Base-by-base conservation (phyloP, 768 basidiomycete genomes). In the Suillus hirtellus region DNA sequence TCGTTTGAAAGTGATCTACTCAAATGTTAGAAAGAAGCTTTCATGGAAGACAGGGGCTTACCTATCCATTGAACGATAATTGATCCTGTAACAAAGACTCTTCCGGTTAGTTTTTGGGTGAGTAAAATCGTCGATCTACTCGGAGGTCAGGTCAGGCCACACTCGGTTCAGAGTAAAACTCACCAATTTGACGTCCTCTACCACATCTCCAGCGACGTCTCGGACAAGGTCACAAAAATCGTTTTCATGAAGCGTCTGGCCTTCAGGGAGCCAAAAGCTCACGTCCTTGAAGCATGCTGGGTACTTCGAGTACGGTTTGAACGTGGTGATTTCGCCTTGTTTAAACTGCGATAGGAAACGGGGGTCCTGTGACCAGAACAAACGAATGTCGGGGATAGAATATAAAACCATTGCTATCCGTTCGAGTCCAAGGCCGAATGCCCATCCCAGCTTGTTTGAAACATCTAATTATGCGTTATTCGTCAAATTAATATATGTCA, bases 391-490 rank as follows among this genome's bases (percentile, higher is more conserved):
- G 10, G 96, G 97, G 60, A 99, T 96, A 15, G 89, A 89, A 79
- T 90, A 99, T 54, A 99, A 86, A 65, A 99, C 87, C 97, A 99
- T 99, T 17, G 96, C 95, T 66, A 99, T 96, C 38, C 97, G 87
- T 72, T 99, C 97, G 50, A 99, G 83, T 4, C 97, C 97, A 60
- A 99, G 88, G 31, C 97, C 97, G 71, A 98, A 99, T 0, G 97
- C 97, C 96, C 97, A 99, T 34, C 95, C 94, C 68, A 94, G 86
- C 72, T 96, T 96, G 71, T 92, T 78, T 1, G 83, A 78, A 2
- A 96, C 86, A 65, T 84, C 96, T 92, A 67, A 40, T 38, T 24
- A 59, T 6, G 27, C 8, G 60, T 43, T 37, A 59, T 11, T 34
- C 9, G 59, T 71, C 59, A 72, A 64, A 62, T 63, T 50, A 27